These are phyloP conservation scores for Luzula sylvatica DNA, from an alignment of 176 grass and related monocot species.

Conservation along the genomic window DNA sequence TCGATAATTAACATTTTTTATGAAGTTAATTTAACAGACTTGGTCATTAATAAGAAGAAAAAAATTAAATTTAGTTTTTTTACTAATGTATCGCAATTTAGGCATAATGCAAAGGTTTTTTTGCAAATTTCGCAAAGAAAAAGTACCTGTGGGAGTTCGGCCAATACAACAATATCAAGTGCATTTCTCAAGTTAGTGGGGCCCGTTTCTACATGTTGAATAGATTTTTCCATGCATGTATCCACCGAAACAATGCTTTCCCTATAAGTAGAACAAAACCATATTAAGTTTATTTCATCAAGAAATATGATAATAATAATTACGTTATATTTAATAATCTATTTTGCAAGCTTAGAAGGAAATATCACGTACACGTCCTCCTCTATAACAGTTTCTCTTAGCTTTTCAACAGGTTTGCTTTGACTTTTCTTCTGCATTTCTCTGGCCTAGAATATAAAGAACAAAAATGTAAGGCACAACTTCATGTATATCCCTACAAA, in stretches of 20 bases:
- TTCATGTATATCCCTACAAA: no score
- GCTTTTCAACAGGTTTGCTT: constrained; percentile 79
- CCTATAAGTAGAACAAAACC: constrained; percentile 27
- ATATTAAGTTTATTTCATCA: constrained; percentile 4
- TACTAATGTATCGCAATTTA: no score
- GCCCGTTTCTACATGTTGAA: constrained; percentile 29
- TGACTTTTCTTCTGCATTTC: constrained; percentile 98
- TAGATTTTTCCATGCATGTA: constrained; percentile 46
- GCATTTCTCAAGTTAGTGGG: constrained; percentile 89
- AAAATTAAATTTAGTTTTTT: background rate
- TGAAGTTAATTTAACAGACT: no score
- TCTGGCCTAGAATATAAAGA: constrained; percentile 47
- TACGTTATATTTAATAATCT: no score
- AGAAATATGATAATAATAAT: background rate
- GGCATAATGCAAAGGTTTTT: no score
- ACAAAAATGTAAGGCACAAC: background rate
- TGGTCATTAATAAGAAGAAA: no score
- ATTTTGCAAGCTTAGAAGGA: background rate
- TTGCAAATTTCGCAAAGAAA: no score
- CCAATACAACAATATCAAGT: constrained; percentile 81
- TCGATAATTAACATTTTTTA: no score
- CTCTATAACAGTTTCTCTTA: constrained; percentile 84
- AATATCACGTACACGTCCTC: constrained; percentile 47
- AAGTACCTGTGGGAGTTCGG: constrained; percentile 67
- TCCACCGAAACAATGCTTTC: constrained; percentile 62